Evolutionary conservation across 2,329 filamentous ascomycete genomes (phyloP).

Genomic region (Pseudogymnoascus sp.): DNA sequence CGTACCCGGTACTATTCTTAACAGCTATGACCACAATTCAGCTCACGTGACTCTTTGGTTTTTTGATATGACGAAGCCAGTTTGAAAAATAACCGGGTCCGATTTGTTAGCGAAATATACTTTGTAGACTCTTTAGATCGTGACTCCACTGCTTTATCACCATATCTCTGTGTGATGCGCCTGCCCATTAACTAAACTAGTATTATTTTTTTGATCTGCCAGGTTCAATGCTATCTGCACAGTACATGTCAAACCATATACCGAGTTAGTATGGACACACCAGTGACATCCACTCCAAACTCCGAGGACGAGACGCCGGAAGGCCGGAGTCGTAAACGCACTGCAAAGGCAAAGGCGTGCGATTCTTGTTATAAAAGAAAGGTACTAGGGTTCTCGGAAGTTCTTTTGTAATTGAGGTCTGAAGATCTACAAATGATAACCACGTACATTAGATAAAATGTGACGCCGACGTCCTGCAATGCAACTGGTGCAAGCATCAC

Average conservation of each 20-base stretch:
- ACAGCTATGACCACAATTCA: too few species aligned
- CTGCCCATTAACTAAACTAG: not conserved
- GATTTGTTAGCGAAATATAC: not conserved
- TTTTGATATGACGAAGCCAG: not conserved
- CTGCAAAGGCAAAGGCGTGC: slow-evolving; percentile 30
- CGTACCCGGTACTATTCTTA: too few species aligned
- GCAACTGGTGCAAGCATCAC: slow-evolving; percentile 44
- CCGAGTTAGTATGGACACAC: not conserved
- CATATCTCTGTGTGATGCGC: not conserved
- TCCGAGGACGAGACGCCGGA: not conserved
- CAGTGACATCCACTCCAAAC: not conserved
- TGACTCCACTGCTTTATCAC: not conserved
- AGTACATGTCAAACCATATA: not conserved
- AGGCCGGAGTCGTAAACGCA: not conserved
- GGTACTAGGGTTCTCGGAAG: slow-evolving; percentile 25
- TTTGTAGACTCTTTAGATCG: not conserved
- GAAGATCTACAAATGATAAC: not conserved
- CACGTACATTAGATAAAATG: slow-evolving; percentile 38
- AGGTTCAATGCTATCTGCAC: not conserved
- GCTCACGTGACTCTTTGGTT: not conserved
- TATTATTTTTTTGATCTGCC: not conserved
- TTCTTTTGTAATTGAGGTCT: not conserved
- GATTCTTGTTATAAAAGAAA: slow-evolving; percentile 42
- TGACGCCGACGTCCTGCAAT: slow-evolving; percentile 34
- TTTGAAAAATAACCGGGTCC: not conserved